Evolutionary conservation across 495 filamentous ascomycete genomes (phyloP).

Genomic region (Penicilliopsis zonata): DNA sequence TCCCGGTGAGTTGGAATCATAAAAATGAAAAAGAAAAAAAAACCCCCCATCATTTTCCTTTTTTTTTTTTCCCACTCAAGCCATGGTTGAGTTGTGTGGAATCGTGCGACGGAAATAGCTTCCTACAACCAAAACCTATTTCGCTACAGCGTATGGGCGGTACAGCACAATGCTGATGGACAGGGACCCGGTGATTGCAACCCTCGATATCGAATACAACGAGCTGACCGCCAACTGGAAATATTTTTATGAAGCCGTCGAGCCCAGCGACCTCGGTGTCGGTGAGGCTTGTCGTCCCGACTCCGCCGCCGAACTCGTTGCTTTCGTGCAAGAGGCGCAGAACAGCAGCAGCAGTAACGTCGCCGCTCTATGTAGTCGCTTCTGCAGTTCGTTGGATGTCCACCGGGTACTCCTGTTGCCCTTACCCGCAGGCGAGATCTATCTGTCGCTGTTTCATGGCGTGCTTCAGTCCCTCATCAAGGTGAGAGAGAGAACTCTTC

Average conservation of each 20-base stretch:
- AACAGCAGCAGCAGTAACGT: constrained; percentile 14
- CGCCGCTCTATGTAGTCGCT: constrained; percentile 21
- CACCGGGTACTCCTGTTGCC: constrained; percentile 23
- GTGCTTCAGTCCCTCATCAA: constrained; percentile 34
- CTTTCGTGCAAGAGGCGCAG: constrained; percentile 19
- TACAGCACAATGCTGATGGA: too few species aligned
- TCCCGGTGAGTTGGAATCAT: too few species aligned
- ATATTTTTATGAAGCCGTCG: constrained; percentile 23
- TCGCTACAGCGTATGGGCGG: too few species aligned
- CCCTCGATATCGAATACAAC: constrained; percentile 34
- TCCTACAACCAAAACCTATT: too few species aligned
- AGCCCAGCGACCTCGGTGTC: constrained; percentile 19
- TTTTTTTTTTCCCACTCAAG: too few species aligned
- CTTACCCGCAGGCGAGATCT: constrained; percentile 24
- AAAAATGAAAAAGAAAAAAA: too few species aligned
- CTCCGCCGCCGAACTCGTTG: constrained; percentile 18
- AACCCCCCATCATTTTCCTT: too few species aligned
- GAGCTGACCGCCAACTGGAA: constrained; percentile 33
- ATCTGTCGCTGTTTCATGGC: constrained; percentile 32
- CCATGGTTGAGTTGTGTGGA: too few species aligned
- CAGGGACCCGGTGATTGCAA: constrained; percentile 23
- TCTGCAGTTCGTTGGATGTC: constrained; percentile 23
- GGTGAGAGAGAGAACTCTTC: too few species aligned
- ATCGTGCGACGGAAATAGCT: too few species aligned
- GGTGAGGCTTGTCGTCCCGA: constrained; percentile 23